phyloP scores from a whole-genome alignment of 768 basidiomycete species.

The Pholiota molesta region DNA sequence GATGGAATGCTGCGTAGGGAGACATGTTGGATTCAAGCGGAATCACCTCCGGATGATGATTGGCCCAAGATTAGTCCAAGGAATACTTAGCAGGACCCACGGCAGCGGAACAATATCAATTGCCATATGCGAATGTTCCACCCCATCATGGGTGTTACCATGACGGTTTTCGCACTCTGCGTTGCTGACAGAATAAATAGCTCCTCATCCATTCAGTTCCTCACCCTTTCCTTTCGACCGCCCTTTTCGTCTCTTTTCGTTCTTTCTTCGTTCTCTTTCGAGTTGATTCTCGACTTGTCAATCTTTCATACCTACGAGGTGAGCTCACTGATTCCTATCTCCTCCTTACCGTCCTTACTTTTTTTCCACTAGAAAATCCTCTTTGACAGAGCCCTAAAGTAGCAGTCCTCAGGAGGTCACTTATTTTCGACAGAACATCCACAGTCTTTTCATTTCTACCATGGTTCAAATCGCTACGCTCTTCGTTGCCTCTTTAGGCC shows the following conservation, averaged over 20 bases:
- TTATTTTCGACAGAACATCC: constrained; percentile 40
- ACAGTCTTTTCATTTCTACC: constrained; percentile 49
- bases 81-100: constrained; percentile 14
- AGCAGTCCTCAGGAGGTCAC: constrained; percentile 62
- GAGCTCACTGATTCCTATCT: constrained; percentile 18
- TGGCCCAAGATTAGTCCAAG: constrained; percentile 3
- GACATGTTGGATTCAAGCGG: constrained; percentile 2
- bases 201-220: constrained; percentile 14
- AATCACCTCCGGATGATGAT: constrained; percentile 7
- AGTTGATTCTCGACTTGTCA: constrained; percentile 66
- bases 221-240: constrained; percentile 39
- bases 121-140: constrained; percentile 11
- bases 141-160: constrained; percentile 36
- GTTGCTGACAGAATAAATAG: constrained; percentile 27
- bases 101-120: constrained; percentile 22
- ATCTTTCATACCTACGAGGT: constrained; percentile 61
- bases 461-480: constrained; percentile 66
- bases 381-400: constrained; percentile 69
- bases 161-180: constrained; percentile 29
- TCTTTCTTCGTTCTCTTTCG: constrained; percentile 53
- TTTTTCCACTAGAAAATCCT: constrained; percentile 53
- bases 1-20: background rate
- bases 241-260: constrained; percentile 34
- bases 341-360: constrained; percentile 7
- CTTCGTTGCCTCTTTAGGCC: constrained; percentile 49